phyloP scores from a whole-genome alignment of 2,329 filamentous ascomycete genomes.

The Albifimbria verrucaria region DNA sequence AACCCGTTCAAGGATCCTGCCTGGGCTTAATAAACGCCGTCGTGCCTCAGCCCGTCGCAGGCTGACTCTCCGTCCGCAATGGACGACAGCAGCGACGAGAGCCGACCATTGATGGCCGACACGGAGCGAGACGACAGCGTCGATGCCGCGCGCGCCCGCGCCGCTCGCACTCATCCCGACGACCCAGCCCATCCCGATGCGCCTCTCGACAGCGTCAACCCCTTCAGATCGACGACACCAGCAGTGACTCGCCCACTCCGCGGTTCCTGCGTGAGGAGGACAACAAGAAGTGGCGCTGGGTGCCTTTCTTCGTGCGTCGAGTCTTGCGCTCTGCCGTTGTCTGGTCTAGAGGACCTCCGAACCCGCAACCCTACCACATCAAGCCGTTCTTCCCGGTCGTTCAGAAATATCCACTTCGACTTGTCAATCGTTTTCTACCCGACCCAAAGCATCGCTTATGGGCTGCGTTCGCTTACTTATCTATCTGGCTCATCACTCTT shows the following conservation, averaged over 20 bases:
- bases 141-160: neutral
- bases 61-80: neutral
- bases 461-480: conserved; percentile 58
- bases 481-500: conserved; percentile 68
- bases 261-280: conserved; percentile 53
- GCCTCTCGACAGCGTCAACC: conserved; percentile 32
- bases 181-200: conserved; percentile 37
- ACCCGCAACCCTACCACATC: conserved; percentile 47
- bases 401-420: conserved; percentile 62
- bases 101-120: conserved; percentile 36
- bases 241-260: conserved; percentile 43
- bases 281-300: conserved; percentile 52
- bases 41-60: neutral
- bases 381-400: conserved; percentile 60
- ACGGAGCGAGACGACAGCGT: conserved; percentile 21
- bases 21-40: neutral
- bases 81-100: conserved; percentile 23
- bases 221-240: conserved; percentile 44
- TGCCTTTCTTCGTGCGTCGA: conserved; percentile 54
- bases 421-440: conserved; percentile 62
- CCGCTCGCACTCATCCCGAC: conserved; percentile 4
- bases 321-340: conserved; percentile 35
- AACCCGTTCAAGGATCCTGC: neutral
- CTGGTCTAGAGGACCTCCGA: conserved; percentile 57
- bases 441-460: conserved; percentile 55